Base-by-base conservation (phyloP, 208 protist species). In the Crithidia thermophila region DNA sequence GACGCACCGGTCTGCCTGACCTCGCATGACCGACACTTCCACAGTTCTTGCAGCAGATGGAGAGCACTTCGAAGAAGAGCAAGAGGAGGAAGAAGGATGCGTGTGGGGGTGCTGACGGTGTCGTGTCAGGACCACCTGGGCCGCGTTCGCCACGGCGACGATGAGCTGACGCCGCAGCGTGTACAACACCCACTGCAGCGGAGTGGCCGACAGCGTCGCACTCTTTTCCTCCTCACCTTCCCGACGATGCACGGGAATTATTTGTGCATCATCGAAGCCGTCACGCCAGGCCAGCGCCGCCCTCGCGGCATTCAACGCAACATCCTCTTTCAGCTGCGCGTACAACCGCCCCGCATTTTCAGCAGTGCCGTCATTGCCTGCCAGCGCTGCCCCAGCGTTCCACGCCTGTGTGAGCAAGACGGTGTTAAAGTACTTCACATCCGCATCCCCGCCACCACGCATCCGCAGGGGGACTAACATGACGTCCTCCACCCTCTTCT, bases 121-220 rank as follows among this genome's bases (percentile, higher is more conserved):
- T 0, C 60, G 60, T 1, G 68, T 68, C 25, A 75, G 43, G n/a
- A 68, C 13, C 14, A 61, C 46, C 42, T 75, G 60, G 4, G 83
- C 80, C 1, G 63, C 40, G 63, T 89, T 89, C 18, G 76, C 67
- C 21, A 71, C 50, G 6, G 71, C 72, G 10, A 72, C 66, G 39
- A 86, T 69, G 21, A 81, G 73, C 53, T 77, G 65, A 10, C 83
- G 75, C 4, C 69, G 77, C 0, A 79, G 75, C 5, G 71, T 75
- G 64, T 89, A 89, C 31, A 65, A 58, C 1, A 81, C 56, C 37
- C 67, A 64, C 67, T 82, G 67, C 43, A 86, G 72, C 10, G 42
- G 42, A 2, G 79, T 85, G 3, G 66, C 60, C 11, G 1, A 10
- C 60, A 59, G 42, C 14, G 43, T 64, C 25, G 63, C 56, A 21